Conservation (phyloP, 2,329 filamentous ascomycete genomes). For the Parastagonospora avenae region DNA sequence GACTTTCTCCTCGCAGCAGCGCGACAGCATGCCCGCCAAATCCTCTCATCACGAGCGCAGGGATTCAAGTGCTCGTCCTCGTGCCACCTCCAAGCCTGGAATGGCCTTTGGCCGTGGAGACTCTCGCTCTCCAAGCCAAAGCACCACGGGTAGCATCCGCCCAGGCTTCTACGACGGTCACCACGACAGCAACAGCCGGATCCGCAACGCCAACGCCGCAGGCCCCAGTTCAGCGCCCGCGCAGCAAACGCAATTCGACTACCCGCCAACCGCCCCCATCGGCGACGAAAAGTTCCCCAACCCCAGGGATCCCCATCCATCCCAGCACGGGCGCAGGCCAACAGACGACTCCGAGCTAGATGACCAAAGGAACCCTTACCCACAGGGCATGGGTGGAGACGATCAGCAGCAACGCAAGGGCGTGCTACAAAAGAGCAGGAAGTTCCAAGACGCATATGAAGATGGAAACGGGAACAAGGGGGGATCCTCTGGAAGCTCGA, state of each 20-base stretch:
- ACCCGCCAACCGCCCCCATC: constrained; percentile 26
- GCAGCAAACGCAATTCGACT: constrained; percentile 45
- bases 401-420: constrained; percentile 46
- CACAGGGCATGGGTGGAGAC: constrained; percentile 45
- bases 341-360: constrained; percentile 45
- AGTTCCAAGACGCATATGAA: constrained; percentile 88
- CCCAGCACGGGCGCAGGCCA: constrained; percentile 29
- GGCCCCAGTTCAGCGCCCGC: constrained; percentile 43
- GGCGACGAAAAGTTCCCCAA: constrained; percentile 46
- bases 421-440: constrained; percentile 82
- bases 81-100: constrained; percentile 41
- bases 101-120: constrained; percentile 53
- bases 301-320: constrained; percentile 39
- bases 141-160: constrained; percentile 51
- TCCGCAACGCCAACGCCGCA: constrained; percentile 21
- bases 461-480: constrained; percentile 49
- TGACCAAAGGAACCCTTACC: constrained; percentile 46
- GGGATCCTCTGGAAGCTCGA: constrained; percentile 68
- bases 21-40: constrained; percentile 38
- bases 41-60: constrained; percentile 42
- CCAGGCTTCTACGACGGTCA: constrained; percentile 51
- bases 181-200: constrained; percentile 36
- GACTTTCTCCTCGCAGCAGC: constrained; percentile 49
- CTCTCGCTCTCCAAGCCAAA: constrained; percentile 52
- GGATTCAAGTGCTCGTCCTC: constrained; percentile 34